Evolutionary conservation across 108 stramenopile genomes (phyloP), one percentile per base, ranked within the genome.

Genomic region (Cylindrotheca fusiformis): DNA sequence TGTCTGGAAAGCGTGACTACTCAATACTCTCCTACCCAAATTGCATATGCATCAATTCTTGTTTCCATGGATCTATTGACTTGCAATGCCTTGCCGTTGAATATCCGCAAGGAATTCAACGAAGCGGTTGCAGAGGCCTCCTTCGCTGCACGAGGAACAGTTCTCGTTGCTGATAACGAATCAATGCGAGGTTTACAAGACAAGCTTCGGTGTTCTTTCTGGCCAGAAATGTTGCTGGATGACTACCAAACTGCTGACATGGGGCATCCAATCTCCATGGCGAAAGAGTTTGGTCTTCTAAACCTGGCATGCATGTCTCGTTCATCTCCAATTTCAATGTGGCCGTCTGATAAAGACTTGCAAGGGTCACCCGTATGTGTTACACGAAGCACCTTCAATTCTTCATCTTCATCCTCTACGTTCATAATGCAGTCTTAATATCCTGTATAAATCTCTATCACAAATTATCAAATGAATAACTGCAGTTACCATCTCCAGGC

Each of bases 31-130:
- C 84, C 91, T 10, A 84, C 86, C 21, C 65, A 87, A 44, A 67
- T 93, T 45, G 86, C 88, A 4, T 86, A 83, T 53, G 82, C 86
- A 3, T 72, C 86, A 4, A 76, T 93, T 25, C 63, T 87, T 3
- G 74, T 82, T 32, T 75, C 85, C 3, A 68, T 93, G 79, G 91
- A 93, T 32, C 65, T 81, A 27, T 52, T 85, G 48, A 80, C 76
- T 1, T 33, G 45, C 12, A 12, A 52, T 18, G 77, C 76, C 3
- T 61, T 82, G 21, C 72, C 77, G 2, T 6, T 25, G n/a, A 4
- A 32, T 27, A 63, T 68, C 1, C 31, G 77, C 36, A 46, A 73
- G 2, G 10, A 20, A 14, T 78, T 82, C 61, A 64, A 69, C 26
- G 32, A 49, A 3, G 45, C 60, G 8, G 71, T 78, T 21, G 61